phyloP scores from a whole-genome alignment of 768 basidiomycete species.

The Obba rivulosa region DNA sequence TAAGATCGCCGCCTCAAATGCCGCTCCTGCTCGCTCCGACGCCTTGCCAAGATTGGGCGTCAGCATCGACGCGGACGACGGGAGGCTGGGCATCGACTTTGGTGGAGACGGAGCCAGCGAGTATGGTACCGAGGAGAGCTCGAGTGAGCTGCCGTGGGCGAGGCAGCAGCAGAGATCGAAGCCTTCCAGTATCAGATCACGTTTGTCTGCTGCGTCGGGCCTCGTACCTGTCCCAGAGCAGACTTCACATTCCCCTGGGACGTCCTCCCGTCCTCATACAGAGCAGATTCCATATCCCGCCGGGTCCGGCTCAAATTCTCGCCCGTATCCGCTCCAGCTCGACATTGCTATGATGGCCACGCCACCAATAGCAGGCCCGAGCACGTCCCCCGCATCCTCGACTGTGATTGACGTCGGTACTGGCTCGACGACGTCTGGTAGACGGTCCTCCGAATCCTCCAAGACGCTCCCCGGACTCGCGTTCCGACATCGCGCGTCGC shows the following conservation, averaged over 20 bases:
- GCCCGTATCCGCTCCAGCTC: conserved; percentile 52
- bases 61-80: conserved; percentile 51
- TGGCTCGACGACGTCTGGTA: conserved; percentile 12
- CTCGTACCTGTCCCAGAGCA: conserved; percentile 15
- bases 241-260: conserved; percentile 14
- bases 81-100: conserved; percentile 53
- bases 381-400: conserved; percentile 32
- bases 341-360: conserved; percentile 39
- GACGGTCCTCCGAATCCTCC: conserved; percentile 69
- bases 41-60: conserved; percentile 34
- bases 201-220: conserved; percentile 18
- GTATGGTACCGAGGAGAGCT: conserved; percentile 12
- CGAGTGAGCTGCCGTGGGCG: conserved; percentile 17
- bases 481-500: conserved; percentile 51
- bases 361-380: conserved; percentile 8
- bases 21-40: conserved; percentile 1
- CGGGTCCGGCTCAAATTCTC: conserved; percentile 15
- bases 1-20: conserved; percentile 10
- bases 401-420: conserved; percentile 31
- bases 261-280: conserved; percentile 34
- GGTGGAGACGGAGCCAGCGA: conserved; percentile 13
- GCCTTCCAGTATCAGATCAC: conserved; percentile 20
- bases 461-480: conserved; percentile 51
- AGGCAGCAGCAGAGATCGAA: conserved; percentile 11
- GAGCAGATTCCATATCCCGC: conserved; percentile 24